Conservation (phyloP, 1,284 basidiomycete species). For the Puccinia novopanici region DNA sequence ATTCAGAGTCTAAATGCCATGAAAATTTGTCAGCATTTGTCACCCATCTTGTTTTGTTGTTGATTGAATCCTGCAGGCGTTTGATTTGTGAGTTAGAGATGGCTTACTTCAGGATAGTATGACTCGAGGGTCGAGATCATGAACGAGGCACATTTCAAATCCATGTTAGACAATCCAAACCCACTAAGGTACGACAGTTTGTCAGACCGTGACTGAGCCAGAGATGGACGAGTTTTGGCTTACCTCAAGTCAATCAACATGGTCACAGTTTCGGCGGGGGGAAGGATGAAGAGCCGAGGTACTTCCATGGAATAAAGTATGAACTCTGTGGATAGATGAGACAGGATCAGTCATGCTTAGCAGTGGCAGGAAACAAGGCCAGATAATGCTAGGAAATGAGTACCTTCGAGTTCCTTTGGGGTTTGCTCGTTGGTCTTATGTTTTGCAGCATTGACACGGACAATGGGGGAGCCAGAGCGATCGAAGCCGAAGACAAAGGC, state of each 20-base stretch:
- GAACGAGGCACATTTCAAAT: constrained; percentile 41
- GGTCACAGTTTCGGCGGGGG: constrained; percentile 15
- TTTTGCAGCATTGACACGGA: constrained; percentile 15
- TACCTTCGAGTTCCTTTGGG: constrained; percentile 28
- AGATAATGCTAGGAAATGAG: not conserved
- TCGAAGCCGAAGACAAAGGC: constrained; percentile 37
- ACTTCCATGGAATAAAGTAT: constrained; percentile 44
- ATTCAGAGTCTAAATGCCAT: constrained; percentile 15
- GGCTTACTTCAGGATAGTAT: constrained; percentile 46
- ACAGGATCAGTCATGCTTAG: constrained; percentile 39
- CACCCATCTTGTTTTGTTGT: not conserved
- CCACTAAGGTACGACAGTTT: not conserved
- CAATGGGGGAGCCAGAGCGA: constrained; percentile 30
- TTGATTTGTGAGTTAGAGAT: not conserved
- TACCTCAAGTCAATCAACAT: constrained; percentile 37
- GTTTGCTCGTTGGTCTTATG: constrained; percentile 38
- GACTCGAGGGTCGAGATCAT: constrained; percentile 40
- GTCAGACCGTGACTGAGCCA: not conserved
- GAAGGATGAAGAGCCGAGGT: constrained; percentile 25
- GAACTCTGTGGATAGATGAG: constrained; percentile 36
- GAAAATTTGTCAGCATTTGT: not conserved
- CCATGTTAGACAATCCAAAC: constrained; percentile 47
- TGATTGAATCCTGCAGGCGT: not conserved
- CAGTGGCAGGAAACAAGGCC: not conserved
- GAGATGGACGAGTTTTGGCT: not conserved